Evolutionary conservation across 257 asterid species (phyloP).

Genomic region (Ilex asprella): DNA sequence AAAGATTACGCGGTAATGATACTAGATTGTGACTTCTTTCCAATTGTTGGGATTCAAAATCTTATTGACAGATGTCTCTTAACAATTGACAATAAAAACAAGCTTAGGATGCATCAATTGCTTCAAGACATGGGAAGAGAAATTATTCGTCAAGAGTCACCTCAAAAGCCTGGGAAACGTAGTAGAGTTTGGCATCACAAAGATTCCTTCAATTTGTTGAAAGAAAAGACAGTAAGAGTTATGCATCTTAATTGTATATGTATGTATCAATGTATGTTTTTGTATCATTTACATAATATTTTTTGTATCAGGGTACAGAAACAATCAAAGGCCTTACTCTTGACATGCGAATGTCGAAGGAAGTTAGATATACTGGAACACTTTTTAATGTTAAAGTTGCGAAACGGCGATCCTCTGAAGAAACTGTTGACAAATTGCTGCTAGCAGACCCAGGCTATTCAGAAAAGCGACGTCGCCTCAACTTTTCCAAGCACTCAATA

Average conservation of each 20-base stretch:
- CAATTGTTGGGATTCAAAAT: constrained; percentile 1
- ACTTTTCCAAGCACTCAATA: constrained; percentile 1
- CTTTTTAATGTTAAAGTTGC: background rate
- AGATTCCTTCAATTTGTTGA: background rate
- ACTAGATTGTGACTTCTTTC: background rate
- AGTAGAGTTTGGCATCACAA: constrained; percentile 3
- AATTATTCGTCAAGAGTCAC: constrained; percentile 10
- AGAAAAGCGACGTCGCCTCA: background rate
- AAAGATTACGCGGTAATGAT: background rate
- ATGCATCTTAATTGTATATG: background rate
- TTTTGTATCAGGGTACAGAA: constrained; percentile 13
- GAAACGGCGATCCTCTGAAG: background rate
- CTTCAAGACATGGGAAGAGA: constrained; percentile 19
- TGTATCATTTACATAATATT: background rate
- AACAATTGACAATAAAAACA: background rate
- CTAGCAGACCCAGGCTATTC: background rate
- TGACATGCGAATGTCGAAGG: constrained; percentile 12
- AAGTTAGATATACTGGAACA: background rate
- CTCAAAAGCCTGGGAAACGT: constrained; percentile 14
- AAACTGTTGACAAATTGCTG: background rate
- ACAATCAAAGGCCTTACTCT: constrained; percentile 11
- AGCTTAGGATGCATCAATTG: constrained; percentile 1
- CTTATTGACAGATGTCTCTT: background rate
- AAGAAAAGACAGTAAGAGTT: background rate
- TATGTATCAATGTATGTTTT: background rate